Base-by-base conservation (phyloP, 441 rosid species). In the Pelargonium fulgidum region DNA sequence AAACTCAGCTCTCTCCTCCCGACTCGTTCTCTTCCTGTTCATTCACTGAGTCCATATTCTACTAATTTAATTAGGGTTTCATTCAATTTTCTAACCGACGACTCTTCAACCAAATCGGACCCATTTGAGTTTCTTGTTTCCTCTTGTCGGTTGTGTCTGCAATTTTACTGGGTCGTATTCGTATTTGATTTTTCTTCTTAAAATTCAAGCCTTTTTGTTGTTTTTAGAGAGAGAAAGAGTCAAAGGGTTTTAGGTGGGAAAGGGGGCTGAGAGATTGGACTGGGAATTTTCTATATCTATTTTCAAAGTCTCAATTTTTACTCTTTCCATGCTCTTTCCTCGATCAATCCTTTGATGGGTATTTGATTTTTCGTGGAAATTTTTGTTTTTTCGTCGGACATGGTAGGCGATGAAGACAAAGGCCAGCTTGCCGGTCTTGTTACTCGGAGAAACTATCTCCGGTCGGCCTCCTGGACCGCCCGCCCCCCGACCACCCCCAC, bases 391-490 rank as follows among this genome's bases (percentile, higher is more conserved):
- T 9, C 1, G 48, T 64, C 76, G 61, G 76, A 71, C 73, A 88
- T 88, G 89, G 70, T 84, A 69, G 79, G 86, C 70, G 79, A 79
- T 50, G 82, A 80, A 29, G 88, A 80, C 42, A 72, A 74, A 42
- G 80, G 80, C 77, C 82, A 74, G 68, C 78, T 56, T 17, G 66
- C 81, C 69, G 85, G 75, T 2, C 62, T 67, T 41, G 45, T 62
- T 13, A 69, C 77, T 33, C 84, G 87, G 77, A 86, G 74, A 73
- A 70, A 70, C 29, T 88, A 82, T 80, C 47, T 82, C 7, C 85
- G 88, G 77, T 88, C 93, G 14, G 86, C 81, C 56, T 85, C 93
- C 11, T 88, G 93, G 93, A 75, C 78, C 69, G 90, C 81, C 75
- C 84, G 86, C 17, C 86, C 87, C 3, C 89, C 90, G 1, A 73